These are phyloP conservation scores for Tetrahymena borealis DNA, from an alignment of 73 alveolate species.

Conservation along the genomic window DNA sequence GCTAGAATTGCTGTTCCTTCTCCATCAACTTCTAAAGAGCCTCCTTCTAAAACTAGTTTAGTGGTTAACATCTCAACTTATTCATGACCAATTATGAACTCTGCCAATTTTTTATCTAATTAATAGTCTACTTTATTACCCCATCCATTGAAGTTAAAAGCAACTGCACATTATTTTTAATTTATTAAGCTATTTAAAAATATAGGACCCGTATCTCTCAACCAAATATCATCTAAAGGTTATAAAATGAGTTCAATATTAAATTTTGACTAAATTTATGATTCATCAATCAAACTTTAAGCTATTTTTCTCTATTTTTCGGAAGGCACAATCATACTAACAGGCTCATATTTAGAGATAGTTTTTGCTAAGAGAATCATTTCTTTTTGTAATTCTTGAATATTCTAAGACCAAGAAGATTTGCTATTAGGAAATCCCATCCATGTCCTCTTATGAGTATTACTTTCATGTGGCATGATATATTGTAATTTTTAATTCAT, in stretches of 20 bases:
- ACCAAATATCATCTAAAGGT: conserved; percentile 34
- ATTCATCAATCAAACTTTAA: not conserved
- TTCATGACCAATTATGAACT: not conserved
- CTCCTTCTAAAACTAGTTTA: conserved; percentile 31
- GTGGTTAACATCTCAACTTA: conserved; percentile 6
- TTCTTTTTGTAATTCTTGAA: not conserved
- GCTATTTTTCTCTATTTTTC: not conserved
- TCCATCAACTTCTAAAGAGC: conserved; percentile 44
- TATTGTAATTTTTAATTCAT: not conserved
- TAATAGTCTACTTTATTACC: conserved; percentile 18
- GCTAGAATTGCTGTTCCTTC: conserved; percentile 45
- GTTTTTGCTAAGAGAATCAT: conserved; percentile 30
- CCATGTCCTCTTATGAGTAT: conserved; percentile 14
- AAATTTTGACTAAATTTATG: not conserved
- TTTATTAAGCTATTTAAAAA: conserved; percentile 8
- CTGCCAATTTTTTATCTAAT: conserved; percentile 24
- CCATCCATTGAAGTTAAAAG: conserved; percentile 45
- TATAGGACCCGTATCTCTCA: conserved; percentile 42
- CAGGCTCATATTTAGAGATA: conserved; percentile 33
- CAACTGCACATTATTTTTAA: conserved; percentile 19
- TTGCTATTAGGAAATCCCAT: conserved; percentile 27
- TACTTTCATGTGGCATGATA: conserved; percentile 34
- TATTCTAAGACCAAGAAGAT: not conserved
- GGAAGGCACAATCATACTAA: conserved; percentile 6
- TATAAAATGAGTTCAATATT: not conserved